These are phyloP conservation scores for Bonnemaisonia californica DNA, from an alignment of 31 red algal species.

Conservation along the genomic window DNA sequence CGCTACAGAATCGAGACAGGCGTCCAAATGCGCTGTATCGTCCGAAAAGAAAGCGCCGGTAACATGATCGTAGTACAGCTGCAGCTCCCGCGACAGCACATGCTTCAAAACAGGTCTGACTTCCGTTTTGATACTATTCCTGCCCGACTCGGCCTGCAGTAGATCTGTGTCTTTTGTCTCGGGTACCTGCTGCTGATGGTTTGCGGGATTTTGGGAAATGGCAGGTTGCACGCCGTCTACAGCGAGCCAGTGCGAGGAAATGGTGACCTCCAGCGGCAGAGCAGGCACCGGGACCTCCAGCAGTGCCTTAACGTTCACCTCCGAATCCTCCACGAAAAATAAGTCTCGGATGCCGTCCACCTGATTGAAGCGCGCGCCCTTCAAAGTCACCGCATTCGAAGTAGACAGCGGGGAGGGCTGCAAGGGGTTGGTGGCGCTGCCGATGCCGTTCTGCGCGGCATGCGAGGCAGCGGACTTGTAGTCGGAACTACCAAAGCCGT, in stretches of 20 bases:
- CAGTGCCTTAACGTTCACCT: slow-evolving; percentile 61
- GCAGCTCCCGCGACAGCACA: slow-evolving; percentile 81
- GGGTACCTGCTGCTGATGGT: neutral
- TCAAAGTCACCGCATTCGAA: neutral
- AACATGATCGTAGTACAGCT: slow-evolving; percentile 84
- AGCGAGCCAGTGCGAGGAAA: slow-evolving; percentile 88
- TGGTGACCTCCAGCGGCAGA: slow-evolving; percentile 72
- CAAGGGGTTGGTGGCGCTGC: neutral
- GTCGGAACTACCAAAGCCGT: slow-evolving; percentile 56
- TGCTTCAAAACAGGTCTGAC: slow-evolving; percentile 78
- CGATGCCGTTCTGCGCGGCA: neutral
- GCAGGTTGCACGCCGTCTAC: slow-evolving; percentile 87
- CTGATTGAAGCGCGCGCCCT: slow-evolving; percentile 21
- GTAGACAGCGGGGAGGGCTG: neutral
- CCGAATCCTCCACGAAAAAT: slow-evolving; percentile 67
- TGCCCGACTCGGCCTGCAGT: neutral
- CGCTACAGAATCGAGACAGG: slow-evolving; percentile 70
- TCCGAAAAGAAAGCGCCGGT: slow-evolving; percentile 54
- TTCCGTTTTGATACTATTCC: slow-evolving; percentile 12
- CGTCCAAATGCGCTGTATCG: slow-evolving; percentile 61
- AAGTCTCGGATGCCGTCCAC: slow-evolving; percentile 60
- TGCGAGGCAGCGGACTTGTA: slow-evolving; percentile 10
- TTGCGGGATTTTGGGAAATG: slow-evolving; percentile 79
- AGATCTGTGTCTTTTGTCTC: neutral
- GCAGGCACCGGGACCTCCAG: slow-evolving; percentile 55